Percentiles rank a stretch among this genome's conserved stretches.
These are phyloP conservation scores for Chlamydomonas incerta DNA, from an alignment of 139 green algal species.

Conservation along the genomic window DNA sequence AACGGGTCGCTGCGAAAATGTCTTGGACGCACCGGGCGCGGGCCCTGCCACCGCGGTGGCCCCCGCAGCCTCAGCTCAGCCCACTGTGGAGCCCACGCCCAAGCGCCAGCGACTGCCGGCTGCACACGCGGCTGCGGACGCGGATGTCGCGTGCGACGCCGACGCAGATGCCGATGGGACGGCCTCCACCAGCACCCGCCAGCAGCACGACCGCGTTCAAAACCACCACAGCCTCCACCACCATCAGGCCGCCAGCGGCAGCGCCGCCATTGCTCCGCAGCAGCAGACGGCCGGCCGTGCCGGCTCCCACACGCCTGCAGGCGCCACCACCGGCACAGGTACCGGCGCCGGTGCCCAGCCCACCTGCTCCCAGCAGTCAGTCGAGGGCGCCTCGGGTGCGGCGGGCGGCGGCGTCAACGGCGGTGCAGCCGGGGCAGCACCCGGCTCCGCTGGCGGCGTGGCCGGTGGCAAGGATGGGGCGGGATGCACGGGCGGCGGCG, in stretches of 20 bases:
- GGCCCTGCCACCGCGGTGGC: too few relatives aligned
- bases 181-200: not conserved
- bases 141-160: not conserved
- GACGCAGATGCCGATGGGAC: too few relatives aligned
- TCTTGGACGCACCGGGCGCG: too few relatives aligned
- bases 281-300: too few relatives aligned
- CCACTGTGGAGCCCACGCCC: not conserved
- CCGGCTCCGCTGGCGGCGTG: not conserved
- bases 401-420: not conserved
- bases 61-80: not conserved
- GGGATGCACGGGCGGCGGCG: not conserved
- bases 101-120: constrained; percentile 18
- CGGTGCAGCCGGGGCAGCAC: not conserved
- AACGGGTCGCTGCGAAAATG: not conserved
- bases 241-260: not conserved
- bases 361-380: constrained; percentile 14
- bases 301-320: too few relatives aligned
- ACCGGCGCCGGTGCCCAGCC: not conserved
- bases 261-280: not conserved
- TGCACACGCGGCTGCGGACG: not conserved
- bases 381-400: not conserved
- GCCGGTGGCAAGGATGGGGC: not conserved
- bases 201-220: not conserved
- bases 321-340: too few relatives aligned
- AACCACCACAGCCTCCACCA: not conserved